Percentiles rank a stretch among this genome's conserved stretches.
These are phyloP conservation scores for Udeniomyces megalosporus DNA, from an alignment of 768 basidiomycete species.

Conservation along the genomic window DNA sequence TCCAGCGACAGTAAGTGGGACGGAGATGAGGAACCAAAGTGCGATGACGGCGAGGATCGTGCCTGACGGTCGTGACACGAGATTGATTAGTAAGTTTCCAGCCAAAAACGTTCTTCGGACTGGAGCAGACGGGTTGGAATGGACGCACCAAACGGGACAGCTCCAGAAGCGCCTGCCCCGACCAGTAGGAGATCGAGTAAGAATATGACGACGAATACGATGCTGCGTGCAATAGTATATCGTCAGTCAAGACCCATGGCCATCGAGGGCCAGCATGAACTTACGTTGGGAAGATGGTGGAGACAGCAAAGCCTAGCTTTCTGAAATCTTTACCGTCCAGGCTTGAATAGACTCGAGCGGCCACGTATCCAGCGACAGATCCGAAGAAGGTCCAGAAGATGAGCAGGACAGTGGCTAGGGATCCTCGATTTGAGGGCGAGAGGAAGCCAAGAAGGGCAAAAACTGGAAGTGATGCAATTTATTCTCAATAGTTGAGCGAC, in stretches of 20 bases:
- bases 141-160: constrained; percentile 59
- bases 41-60: constrained; percentile 71
- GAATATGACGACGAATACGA: constrained; percentile 72
- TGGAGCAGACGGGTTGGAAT: no score
- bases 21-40: constrained; percentile 87
- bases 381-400: constrained; percentile 90
- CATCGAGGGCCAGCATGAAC: constrained; percentile 21
- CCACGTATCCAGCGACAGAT: constrained; percentile 74
- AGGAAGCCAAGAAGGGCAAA: constrained; percentile 87
- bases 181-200: constrained; percentile 82
- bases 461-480: constrained; percentile 34
- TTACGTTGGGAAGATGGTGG: constrained; percentile 73
- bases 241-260: background rate
- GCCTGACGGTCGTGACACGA: constrained; percentile 30
- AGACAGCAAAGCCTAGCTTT: constrained; percentile 53
- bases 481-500: no score
- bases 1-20: constrained; percentile 71
- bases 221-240: constrained; percentile 31
- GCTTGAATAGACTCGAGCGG: constrained; percentile 62
- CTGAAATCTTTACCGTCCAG: constrained; percentile 49
- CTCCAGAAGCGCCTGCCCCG: constrained; percentile 71
- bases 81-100: no score
- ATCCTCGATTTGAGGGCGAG: constrained; percentile 86
- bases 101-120: no score
- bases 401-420: constrained; percentile 84